A percentile compares a stretch with the other conserved stretches of the same genome.
phyloP scores from a whole-genome alignment of 2,329 filamentous ascomycete genomes.

The Pezicula radicicola region DNA sequence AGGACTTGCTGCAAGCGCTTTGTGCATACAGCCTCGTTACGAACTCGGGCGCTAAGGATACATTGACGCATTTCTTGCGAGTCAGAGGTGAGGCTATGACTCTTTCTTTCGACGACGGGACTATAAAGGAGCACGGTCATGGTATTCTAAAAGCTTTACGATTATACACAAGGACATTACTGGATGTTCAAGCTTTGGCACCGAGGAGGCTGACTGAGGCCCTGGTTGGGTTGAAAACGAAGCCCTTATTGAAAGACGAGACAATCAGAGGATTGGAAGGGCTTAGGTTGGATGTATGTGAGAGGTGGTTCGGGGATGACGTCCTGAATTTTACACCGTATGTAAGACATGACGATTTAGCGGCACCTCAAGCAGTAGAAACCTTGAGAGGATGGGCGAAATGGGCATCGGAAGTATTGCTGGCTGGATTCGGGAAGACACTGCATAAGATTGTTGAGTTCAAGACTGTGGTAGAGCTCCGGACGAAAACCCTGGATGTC shows the following conservation, averaged over 20 bases:
- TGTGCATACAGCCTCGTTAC: slow-evolving; percentile 80
- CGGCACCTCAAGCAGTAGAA: slow-evolving; percentile 55
- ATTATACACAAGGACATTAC: slow-evolving; percentile 73
- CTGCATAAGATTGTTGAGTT: slow-evolving; percentile 63
- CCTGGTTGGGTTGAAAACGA: slow-evolving; percentile 64
- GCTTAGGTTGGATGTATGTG: slow-evolving; percentile 73
- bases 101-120: slow-evolving; percentile 52
- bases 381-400: slow-evolving; percentile 63
- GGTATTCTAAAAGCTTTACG: slow-evolving; percentile 62
- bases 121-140: slow-evolving; percentile 36
- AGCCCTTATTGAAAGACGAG: slow-evolving; percentile 68
- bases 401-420: slow-evolving; percentile 54
- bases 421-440: slow-evolving; percentile 58
- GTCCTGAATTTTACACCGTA: slow-evolving; percentile 85
- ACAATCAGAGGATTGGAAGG: slow-evolving; percentile 64
- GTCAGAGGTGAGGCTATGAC: slow-evolving; percentile 69
- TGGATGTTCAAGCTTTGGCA: slow-evolving; percentile 73
- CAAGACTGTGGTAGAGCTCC: slow-evolving; percentile 64
- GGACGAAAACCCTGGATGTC: slow-evolving; percentile 67
- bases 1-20: slow-evolving; percentile 65
- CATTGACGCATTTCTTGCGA: slow-evolving; percentile 73
- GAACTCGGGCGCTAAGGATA: slow-evolving; percentile 76
- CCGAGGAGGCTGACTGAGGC: slow-evolving; percentile 70
- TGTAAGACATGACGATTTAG: slow-evolving; percentile 76
- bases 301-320: slow-evolving; percentile 78